These are phyloP conservation scores for Cryptosporidium sp. DNA, from an alignment of 169 alveolate species.

Conservation along the genomic window DNA sequence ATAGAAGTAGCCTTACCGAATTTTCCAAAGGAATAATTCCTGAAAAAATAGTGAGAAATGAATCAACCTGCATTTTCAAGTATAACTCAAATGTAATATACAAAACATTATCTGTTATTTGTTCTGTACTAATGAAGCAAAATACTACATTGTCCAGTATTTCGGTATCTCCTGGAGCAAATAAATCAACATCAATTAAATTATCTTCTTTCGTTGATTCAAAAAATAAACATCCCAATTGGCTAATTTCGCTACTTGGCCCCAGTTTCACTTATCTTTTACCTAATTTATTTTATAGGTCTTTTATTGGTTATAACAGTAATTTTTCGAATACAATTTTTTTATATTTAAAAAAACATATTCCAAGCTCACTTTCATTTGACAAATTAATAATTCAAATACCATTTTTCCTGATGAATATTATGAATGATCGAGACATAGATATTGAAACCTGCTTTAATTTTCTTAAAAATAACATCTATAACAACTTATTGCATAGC, in stretches of 20 bases:
- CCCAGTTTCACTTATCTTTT: constrained; percentile 37
- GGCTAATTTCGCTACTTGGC: constrained; percentile 22
- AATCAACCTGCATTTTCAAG: neutral
- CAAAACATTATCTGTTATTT: neutral
- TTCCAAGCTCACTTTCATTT: constrained; percentile 50
- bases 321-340: neutral
- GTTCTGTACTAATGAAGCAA: constrained; percentile 44
- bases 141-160: constrained; percentile 60
- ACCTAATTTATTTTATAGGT: constrained; percentile 48
- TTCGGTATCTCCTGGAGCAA: constrained; percentile 52
- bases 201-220: neutral
- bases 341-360: neutral
- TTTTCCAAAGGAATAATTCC: constrained; percentile 55
- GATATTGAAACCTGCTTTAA: neutral
- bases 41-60: neutral
- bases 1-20: constrained; percentile 5
- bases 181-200: neutral
- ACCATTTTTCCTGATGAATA: constrained; percentile 16
- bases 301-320: neutral
- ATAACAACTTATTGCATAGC: constrained; percentile 2
- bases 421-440: neutral
- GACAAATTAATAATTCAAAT: constrained; percentile 38
- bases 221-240: neutral
- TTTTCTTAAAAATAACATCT: neutral
- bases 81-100: constrained; percentile 30